These are phyloP conservation scores for Huntiella abstrusa DNA, from an alignment of 2,329 filamentous ascomycete genomes.

Conservation along the genomic window DNA sequence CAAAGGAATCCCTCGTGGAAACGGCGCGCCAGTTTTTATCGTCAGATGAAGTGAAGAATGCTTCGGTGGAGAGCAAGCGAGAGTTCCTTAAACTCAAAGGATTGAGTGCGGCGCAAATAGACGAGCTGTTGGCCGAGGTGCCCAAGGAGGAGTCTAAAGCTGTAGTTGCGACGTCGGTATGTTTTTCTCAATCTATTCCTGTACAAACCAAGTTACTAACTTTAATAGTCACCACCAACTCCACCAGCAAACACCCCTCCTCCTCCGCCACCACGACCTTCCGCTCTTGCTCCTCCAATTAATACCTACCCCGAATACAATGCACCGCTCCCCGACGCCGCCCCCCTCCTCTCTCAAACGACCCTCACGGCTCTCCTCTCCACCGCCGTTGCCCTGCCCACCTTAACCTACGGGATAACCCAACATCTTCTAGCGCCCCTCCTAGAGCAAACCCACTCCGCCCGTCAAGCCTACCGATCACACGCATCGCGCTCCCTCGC, in stretches of 20 bases:
- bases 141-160: background rate
- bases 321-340: slow-evolving; percentile 32
- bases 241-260: background rate
- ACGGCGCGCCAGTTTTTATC: slow-evolving; percentile 60
- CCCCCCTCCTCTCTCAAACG: slow-evolving; percentile 42
- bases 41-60: slow-evolving; percentile 51
- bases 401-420: slow-evolving; percentile 50
- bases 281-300: slow-evolving; percentile 23
- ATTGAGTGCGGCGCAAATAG: slow-evolving; percentile 45
- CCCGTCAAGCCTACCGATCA: slow-evolving; percentile 33
- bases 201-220: background rate
- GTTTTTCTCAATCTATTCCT: background rate
- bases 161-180: background rate
- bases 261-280: slow-evolving; percentile 7
- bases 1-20: slow-evolving; percentile 21
- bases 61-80: slow-evolving; percentile 51
- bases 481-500: slow-evolving; percentile 28
- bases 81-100: slow-evolving; percentile 66
- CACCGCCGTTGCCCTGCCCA: slow-evolving; percentile 36
- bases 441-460: slow-evolving; percentile 31
- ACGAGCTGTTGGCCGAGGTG: slow-evolving; percentile 34
- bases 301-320: slow-evolving; percentile 56
- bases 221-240: background rate
- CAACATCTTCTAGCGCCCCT: slow-evolving; percentile 49
- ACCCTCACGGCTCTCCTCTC: slow-evolving; percentile 41